Base-by-base conservation (phyloP, 768 basidiomycete species). In the Boletus coccyginus region DNA sequence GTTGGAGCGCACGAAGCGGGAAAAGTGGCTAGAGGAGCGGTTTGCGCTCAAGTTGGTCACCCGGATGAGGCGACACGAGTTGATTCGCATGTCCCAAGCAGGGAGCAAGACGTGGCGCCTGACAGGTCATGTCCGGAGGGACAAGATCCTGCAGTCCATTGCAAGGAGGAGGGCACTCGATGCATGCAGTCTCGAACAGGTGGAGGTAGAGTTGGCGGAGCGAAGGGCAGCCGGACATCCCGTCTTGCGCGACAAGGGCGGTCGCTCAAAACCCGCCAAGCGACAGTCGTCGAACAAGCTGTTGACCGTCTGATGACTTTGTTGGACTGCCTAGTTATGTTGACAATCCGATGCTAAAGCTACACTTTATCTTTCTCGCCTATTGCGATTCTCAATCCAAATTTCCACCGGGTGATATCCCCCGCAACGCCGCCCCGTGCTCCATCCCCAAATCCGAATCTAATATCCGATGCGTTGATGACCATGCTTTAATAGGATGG, bases 1-100 rank as follows among this genome's bases (percentile, higher is more conserved):
- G n/a, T 72, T 77, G 47, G 80, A 85, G 58, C 77, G 82, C 57
- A 70, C 74, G 63, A 74, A 77, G 60, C 77, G 86, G 27, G 77
- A 85, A 71, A 75, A 81, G 43, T 84, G 79, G 79, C 64, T 93
- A 44, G 84, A 91, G 65, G 74, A 82, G 16, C 75, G 80, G 55
- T 90, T 90, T 70, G 73, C 65, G 13, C 56, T 71, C 38, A 59
- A 65, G 42, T 71, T 65, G 69, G 83, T 61, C 69, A 77, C 63
- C 49, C 73, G 55, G 39, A 64, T 62, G 59, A 70, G 61, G 54
- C 74, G 65, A 36, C 65, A 58, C 39, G 71, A 75, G 42, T 55
- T 76, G 47, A 56, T 77, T 46, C 69, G 72, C 52, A 52, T 70
- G 62, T 72, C 72, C 46, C 73, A 71, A 66, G 70, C 70, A 48